These are phyloP conservation scores for Cyclocybe aegerita DNA, from an alignment of 768 basidiomycete species.

Conservation along the genomic window DNA sequence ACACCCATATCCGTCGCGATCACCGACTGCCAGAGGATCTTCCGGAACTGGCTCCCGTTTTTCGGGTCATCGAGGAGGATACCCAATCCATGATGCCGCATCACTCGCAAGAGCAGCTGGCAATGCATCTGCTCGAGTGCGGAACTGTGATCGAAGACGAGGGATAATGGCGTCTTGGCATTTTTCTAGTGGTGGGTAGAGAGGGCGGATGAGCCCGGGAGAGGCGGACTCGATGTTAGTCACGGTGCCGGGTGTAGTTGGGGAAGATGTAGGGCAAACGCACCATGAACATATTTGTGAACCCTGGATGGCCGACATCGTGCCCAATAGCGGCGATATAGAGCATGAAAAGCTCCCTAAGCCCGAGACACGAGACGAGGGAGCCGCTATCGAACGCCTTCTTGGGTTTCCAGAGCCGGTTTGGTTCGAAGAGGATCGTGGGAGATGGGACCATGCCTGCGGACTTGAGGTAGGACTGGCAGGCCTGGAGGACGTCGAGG, in stretches of 20 bases:
- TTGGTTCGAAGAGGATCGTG: conserved; percentile 56
- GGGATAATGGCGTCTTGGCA: conserved; percentile 83
- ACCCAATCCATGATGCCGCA: conserved; percentile 78
- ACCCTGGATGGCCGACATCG: conserved; percentile 95
- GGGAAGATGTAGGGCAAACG: conserved; percentile 24
- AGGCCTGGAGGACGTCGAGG: conserved; percentile 92
- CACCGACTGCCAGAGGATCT: conserved; percentile 77
- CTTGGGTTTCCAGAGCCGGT: conserved; percentile 39
- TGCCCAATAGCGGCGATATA: conserved; percentile 95
- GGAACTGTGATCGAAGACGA: conserved; percentile 86
- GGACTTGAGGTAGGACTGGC: conserved; percentile 78
- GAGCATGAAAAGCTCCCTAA: conserved; percentile 79
- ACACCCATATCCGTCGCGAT: conserved; percentile 95
- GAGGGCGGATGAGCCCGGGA: conserved; percentile 3
- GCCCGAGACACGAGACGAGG: conserved; percentile 46
- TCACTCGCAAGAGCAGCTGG: conserved; percentile 73
- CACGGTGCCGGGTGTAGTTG: neutral
- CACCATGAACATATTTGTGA: conserved; percentile 94
- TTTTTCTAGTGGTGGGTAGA: conserved; percentile 66
- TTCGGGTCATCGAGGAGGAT: conserved; percentile 59
- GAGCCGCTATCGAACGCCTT: conserved; percentile 36
- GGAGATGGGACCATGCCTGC: conserved; percentile 83
- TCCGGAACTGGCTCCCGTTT: conserved; percentile 55
- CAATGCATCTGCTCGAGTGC: conserved; percentile 93
- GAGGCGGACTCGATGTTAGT: too few relatives aligned